A percentile compares a stretch with the other conserved stretches of the same genome.
Conservation (phyloP, 148 eudicot species). For the Arctostaphylos glauca region DNA sequence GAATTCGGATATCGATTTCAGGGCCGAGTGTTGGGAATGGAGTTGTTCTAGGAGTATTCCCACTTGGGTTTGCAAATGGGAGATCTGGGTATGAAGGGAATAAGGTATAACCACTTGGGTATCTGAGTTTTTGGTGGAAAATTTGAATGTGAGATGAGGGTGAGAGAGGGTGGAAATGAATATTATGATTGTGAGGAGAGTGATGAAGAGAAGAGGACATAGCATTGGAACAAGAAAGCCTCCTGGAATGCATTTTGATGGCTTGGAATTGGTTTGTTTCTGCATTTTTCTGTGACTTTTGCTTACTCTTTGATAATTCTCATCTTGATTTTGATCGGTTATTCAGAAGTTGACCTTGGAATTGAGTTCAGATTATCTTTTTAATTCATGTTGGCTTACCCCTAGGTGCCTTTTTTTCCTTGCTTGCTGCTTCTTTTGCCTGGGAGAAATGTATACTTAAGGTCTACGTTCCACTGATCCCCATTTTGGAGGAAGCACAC, state of each 20-base stretch:
- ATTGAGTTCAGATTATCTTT: not conserved
- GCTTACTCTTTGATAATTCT: not conserved
- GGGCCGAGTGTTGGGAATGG: slow-evolving; percentile 5
- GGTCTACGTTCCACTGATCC: too few species aligned
- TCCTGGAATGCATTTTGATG: slow-evolving; percentile 17
- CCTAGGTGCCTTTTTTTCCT: slow-evolving; percentile 7
- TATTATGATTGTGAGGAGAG: slow-evolving; percentile 8
- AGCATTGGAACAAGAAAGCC: not conserved
- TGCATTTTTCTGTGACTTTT: slow-evolving; percentile 13
- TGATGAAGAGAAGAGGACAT: slow-evolving; percentile 13
- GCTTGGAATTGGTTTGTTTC: slow-evolving; percentile 11
- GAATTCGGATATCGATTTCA: slow-evolving; percentile 1
- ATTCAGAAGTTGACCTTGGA: slow-evolving; percentile 14
- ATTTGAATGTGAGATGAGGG: not conserved
- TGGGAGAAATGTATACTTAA: slow-evolving; percentile 10
- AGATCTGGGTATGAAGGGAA: slow-evolving; percentile 21
- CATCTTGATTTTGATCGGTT: not conserved
- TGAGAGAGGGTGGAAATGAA: slow-evolving; percentile 10
- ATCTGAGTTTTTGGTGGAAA: not conserved
- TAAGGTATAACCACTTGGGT: slow-evolving; percentile 16
- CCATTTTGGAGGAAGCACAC: too few species aligned
- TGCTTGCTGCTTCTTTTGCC: slow-evolving; percentile 5
- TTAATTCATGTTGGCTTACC: slow-evolving; percentile 12
- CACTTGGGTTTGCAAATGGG: slow-evolving; percentile 17
- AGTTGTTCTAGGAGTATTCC: slow-evolving; percentile 20